Evolutionary conservation across 148 eudicot genomes (phyloP).

Genomic region (Nyssa sinensis): DNA sequence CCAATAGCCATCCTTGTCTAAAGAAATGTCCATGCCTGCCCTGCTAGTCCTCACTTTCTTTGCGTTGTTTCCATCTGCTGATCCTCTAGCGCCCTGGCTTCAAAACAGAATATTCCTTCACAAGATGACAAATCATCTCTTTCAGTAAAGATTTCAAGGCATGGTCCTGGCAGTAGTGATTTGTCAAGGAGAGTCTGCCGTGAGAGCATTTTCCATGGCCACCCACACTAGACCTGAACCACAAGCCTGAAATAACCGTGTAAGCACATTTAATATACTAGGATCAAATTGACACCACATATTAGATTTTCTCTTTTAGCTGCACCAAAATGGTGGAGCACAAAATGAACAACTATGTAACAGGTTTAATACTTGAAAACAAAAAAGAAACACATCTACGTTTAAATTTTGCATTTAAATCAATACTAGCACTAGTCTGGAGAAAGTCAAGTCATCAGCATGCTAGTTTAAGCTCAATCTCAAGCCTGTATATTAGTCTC

Average conservation of each 20-base stretch:
- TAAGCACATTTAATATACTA: not conserved
- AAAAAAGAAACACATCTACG: not conserved
- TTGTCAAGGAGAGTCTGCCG: not conserved
- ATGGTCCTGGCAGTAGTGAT: not conserved
- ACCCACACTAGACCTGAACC: not conserved
- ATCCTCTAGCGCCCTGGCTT: not conserved
- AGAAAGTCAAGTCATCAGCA: not conserved
- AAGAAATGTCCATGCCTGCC: not conserved
- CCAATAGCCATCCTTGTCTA: not conserved
- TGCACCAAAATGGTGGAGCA: not conserved
- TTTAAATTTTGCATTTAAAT: not conserved
- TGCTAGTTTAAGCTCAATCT: slow-evolving; percentile 7
- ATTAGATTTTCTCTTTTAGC: not conserved
- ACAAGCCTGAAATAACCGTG: not conserved
- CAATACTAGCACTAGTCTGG: not conserved
- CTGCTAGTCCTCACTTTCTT: not conserved
- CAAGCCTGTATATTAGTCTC: not conserved
- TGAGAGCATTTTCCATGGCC: not conserved
- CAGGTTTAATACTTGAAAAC: not conserved
- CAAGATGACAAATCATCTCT: not conserved
- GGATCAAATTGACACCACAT: not conserved
- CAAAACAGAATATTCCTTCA: not conserved
- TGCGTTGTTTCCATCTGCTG: not conserved
- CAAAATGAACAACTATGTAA: not conserved
- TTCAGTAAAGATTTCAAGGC: not conserved